A percentile compares a stretch with the other conserved stretches of the same genome.
Evolutionary conservation across 768 basidiomycete species (phyloP).

Genomic region (Gloeopeniophorella convolvens): DNA sequence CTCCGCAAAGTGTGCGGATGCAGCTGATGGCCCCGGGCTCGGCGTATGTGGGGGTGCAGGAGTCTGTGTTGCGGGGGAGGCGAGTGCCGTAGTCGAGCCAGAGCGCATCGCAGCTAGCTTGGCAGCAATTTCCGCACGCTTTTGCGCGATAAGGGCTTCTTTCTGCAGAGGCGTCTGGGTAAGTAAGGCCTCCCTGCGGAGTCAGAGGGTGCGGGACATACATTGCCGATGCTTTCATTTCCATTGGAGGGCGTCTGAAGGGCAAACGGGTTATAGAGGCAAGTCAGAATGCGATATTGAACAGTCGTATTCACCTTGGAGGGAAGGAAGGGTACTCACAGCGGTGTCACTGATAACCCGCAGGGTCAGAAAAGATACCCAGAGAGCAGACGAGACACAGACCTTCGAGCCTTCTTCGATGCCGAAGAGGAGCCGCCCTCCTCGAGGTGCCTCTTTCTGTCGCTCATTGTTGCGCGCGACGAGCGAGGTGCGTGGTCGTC

Average conservation of each 20-base stretch:
- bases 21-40: conserved; percentile 24
- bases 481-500: not conserved
- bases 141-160: conserved; percentile 72
- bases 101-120: conserved; percentile 58
- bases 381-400: conserved; percentile 20
- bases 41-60: conserved; percentile 25
- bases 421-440: conserved; percentile 7
- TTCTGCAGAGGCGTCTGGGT: conserved; percentile 38
- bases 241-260: conserved; percentile 49
- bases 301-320: conserved; percentile 68
- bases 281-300: conserved; percentile 48
- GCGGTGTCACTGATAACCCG: conserved; percentile 45
- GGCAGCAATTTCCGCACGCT: conserved; percentile 78
- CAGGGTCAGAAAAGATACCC: conserved; percentile 16
- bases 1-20: conserved; percentile 35
- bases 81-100: conserved; percentile 10
- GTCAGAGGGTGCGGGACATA: conserved; percentile 4
- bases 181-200: not conserved
- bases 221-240: conserved; percentile 18
- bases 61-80: conserved; percentile 25
- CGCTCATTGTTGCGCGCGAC: conserved; percentile 9
- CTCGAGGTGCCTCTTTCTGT: conserved; percentile 18
- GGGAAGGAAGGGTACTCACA: conserved; percentile 50
- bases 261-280: conserved; percentile 61
- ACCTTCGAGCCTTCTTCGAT: conserved; percentile 47